A percentile compares a stretch with the other conserved stretches of the same genome.
These are phyloP conservation scores for Chlorella sp. DNA, from an alignment of 139 green algal genomes.

Conservation along the genomic window DNA sequence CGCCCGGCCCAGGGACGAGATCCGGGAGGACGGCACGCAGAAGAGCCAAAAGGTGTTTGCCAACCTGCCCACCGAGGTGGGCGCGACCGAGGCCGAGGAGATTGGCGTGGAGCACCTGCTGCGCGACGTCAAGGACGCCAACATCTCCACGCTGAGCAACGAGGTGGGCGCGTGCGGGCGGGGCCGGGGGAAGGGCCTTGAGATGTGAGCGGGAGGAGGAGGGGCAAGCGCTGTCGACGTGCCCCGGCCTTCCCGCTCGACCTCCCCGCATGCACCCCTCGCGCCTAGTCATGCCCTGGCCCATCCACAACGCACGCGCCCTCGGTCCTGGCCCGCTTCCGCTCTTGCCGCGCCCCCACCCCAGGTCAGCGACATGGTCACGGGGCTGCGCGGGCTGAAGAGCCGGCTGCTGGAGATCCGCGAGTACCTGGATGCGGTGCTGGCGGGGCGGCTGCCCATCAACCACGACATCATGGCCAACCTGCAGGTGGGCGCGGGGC, in stretches of 20 bases:
- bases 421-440: conserved; percentile 86
- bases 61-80: conserved; percentile 93
- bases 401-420: conserved; percentile 75
- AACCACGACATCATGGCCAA: conserved; percentile 97
- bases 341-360: background rate
- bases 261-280: too few relatives aligned
- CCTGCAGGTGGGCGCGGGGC: conserved; percentile 56
- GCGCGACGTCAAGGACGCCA: conserved; percentile 94
- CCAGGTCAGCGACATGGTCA: conserved; percentile 44
- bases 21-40: conserved; percentile 92
- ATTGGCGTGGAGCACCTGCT: conserved; percentile 99
- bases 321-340: too few relatives aligned
- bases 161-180: conserved; percentile 56
- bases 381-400: conserved; percentile 56
- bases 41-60: conserved; percentile 90
- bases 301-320: too few relatives aligned
- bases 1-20: too few relatives aligned
- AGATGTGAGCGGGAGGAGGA: too few relatives aligned
- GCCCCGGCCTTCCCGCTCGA: too few relatives aligned
- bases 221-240: too few relatives aligned
- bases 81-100: conserved; percentile 98
- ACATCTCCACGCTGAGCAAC: conserved; percentile 83
- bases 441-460: conserved; percentile 84
- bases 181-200: too few relatives aligned
- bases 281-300: too few relatives aligned